Evolutionary conservation across 2,329 filamentous ascomycete species (phyloP), one percentile per base, ranked within the genome.

Genomic region (Ceratocystis cacaofunesta): DNA sequence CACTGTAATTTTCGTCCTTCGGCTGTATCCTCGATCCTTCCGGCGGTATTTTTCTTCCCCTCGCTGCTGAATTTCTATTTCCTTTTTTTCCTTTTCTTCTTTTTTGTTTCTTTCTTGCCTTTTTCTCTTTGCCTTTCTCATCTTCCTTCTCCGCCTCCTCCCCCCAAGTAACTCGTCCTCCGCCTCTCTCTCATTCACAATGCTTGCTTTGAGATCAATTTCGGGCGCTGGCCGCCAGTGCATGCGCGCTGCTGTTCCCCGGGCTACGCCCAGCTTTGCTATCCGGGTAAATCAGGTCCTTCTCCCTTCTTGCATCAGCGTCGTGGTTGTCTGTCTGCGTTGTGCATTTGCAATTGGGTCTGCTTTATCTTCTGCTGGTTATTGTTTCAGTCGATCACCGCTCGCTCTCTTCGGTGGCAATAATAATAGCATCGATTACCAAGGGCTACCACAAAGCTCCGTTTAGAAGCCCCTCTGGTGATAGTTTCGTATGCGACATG

Each of bases 201-300:
- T 96, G 91, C 81, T 95, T 78, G 86, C 88, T 78, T 80, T 88
- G 76, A 87, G 90, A 79, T 85, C 86, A 72, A 84, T 92, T 76
- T 85, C 86, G 76, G 83, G 83, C 73, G 87, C 89, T 74, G 83
- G 85, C 77, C 84, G 83, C 78, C 89, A 95, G 80, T 89, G 85
- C 82, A 79, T 92, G 77, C 86, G 87, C 76, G 81, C 84, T 41
- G 82, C 84, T 41, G 66, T 67, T 73, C 80, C 82, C 72, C 82
- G 82, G 75, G 80, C 79, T 67, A 77, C 78, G 70, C 76, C 75
- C 70, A 74, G 77, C 68, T 71, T 78, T 65, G 75, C 78, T 66
- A 71, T 81, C 71, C 84, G 86, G 80, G 86, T 89, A 77, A 63
- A 66, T 61, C 44, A 32, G 57, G 22, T 68, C 62, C 66, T 68